Conservation (phyloP, 106 monocot species). For the Dioscorea dumetorum region DNA sequence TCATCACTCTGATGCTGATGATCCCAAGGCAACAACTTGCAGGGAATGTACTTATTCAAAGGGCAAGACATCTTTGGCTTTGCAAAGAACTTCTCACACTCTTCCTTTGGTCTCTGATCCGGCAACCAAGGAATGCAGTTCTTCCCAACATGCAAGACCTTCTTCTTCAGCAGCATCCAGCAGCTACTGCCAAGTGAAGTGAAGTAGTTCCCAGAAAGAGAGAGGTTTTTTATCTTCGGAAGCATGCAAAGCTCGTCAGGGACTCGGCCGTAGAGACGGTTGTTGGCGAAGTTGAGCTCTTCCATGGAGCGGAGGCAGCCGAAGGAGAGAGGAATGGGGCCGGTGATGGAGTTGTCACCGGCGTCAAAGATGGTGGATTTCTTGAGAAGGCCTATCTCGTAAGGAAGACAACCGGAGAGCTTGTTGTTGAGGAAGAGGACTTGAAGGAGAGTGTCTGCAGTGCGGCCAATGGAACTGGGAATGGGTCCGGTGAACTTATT, state of each 20-base stretch:
- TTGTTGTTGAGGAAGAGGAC: slow-evolving; percentile 51
- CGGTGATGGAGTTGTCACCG: slow-evolving; percentile 33
- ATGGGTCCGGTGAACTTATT: slow-evolving; percentile 53
- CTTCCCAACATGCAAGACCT: slow-evolving; percentile 11
- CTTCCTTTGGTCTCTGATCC: slow-evolving; percentile 13
- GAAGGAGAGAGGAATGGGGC: slow-evolving; percentile 42
- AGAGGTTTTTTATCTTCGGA: slow-evolving; percentile 16
- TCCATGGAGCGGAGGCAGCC: slow-evolving; percentile 39
- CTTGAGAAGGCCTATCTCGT: slow-evolving; percentile 35
- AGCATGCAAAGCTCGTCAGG: slow-evolving; percentile 34
- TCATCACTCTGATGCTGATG: no score
- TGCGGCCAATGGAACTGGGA: slow-evolving; percentile 25
- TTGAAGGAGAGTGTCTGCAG: slow-evolving; percentile 32
- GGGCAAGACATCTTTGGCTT: slow-evolving; percentile 7
- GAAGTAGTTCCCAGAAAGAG: slow-evolving; percentile 41
- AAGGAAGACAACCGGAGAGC: slow-evolving; percentile 48
- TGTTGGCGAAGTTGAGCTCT: slow-evolving; percentile 60
- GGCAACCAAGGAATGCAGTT: slow-evolving; percentile 27
- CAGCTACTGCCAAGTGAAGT: slow-evolving; percentile 17
- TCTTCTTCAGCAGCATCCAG: slow-evolving; percentile 12
- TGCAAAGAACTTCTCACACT: slow-evolving; percentile 12
- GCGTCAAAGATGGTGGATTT: slow-evolving; percentile 49
- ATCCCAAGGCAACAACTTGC: no score
- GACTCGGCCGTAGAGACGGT: slow-evolving; percentile 39
- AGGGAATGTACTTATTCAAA: no score